These are phyloP conservation scores for Alternaria brassicicola DNA, from an alignment of 2,329 filamentous ascomycete species.

Conservation along the genomic window DNA sequence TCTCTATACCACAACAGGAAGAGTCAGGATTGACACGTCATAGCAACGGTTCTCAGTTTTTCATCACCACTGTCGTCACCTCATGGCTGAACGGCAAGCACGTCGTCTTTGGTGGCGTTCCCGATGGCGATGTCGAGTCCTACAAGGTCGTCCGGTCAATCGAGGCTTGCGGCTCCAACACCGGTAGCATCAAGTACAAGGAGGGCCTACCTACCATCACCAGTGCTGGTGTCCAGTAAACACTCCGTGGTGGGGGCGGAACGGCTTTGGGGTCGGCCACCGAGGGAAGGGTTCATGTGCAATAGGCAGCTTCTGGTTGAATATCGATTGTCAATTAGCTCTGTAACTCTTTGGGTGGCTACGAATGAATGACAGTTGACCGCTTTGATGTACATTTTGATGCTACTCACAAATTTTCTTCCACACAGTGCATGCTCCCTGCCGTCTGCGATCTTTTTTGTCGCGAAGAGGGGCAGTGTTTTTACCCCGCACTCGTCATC, in stretches of 20 bases:
- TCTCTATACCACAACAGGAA: neutral
- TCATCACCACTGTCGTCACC: conserved; percentile 72
- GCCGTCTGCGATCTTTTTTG: conserved; percentile 3
- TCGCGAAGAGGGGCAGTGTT: conserved; percentile 11
- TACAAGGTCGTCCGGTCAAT: conserved; percentile 63
- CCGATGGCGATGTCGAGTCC: conserved; percentile 58
- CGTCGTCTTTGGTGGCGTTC: conserved; percentile 82
- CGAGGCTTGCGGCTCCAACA: conserved; percentile 63
- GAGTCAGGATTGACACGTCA: conserved; percentile 19
- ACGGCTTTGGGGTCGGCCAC: neutral
- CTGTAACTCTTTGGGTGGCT: neutral
- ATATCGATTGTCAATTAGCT: neutral
- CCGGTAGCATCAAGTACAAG: conserved; percentile 59
- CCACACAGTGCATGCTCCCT: neutral
- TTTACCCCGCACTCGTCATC: conserved; percentile 18
- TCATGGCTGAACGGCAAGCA: conserved; percentile 78
- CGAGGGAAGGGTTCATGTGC: neutral
- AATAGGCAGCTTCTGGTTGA: conserved; percentile 8
- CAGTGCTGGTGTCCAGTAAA: conserved; percentile 56
- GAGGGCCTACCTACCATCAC: conserved; percentile 61
- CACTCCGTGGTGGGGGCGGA: neutral
- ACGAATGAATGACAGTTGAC: conserved; percentile 4
- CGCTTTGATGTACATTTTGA: neutral
- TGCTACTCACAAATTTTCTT: neutral
- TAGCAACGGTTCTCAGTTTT: conserved; percentile 75